Percentiles rank a stretch among this genome's conserved stretches.
Conservation (phyloP, 2,329 filamentous ascomycete species). For the Phyllosticta paracitricarpa region DNA sequence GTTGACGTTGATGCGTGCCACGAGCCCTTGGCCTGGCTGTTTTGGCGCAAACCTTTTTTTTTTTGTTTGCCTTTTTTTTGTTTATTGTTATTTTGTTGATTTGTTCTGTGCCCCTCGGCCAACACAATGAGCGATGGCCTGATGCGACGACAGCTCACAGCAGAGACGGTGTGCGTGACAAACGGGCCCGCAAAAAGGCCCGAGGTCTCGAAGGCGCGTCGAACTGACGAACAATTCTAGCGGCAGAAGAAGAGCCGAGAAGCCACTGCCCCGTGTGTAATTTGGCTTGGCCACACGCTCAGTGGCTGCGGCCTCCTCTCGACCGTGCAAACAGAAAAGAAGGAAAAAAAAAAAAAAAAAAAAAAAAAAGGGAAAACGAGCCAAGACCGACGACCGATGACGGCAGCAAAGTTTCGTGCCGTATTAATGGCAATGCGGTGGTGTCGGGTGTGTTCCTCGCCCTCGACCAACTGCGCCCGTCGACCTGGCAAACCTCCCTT, state of each 20-base stretch:
- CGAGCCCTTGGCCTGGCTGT: too few species aligned
- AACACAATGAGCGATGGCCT: neutral
- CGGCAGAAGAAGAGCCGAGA: neutral
- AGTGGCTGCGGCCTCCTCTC: neutral
- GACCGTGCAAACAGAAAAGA: neutral
- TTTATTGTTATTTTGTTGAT: neutral
- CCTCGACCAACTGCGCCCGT: neutral
- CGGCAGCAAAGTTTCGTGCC: neutral
- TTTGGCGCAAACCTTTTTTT: neutral
- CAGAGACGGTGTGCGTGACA: neutral
- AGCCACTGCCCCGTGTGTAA: neutral
- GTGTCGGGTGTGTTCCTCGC: too few species aligned
- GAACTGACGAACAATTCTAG: neutral
- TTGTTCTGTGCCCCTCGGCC: neutral
- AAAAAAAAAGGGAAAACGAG: neutral
- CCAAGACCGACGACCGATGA: too few species aligned
- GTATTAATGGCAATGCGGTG: too few species aligned
- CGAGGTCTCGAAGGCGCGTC: neutral
- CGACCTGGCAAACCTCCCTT: neutral
- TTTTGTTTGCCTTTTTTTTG: neutral
- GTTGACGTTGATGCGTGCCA: too few species aligned
- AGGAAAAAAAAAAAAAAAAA: neutral
- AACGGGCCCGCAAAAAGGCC: neutral
- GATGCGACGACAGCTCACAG: neutral
- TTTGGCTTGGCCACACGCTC: neutral